These are phyloP conservation scores for Ilex paraguariensis DNA, from an alignment of 305 asterid genomes.

Conservation along the genomic window DNA sequence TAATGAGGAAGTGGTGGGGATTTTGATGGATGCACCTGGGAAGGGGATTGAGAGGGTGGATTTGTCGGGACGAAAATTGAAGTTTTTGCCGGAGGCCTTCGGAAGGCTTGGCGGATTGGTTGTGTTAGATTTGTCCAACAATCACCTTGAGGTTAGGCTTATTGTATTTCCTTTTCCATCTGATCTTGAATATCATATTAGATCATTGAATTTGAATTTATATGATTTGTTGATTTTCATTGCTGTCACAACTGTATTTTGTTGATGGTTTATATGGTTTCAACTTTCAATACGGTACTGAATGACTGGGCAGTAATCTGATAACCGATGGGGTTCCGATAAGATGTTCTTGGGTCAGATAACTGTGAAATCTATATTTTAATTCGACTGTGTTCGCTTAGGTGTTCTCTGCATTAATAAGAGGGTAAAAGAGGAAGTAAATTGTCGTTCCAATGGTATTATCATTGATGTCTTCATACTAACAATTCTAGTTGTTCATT, in stretches of 20 bases:
- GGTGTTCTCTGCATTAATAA: no score
- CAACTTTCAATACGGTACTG: background rate
- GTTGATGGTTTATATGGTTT: background rate
- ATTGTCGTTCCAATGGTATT: no score
- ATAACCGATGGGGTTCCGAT: no score
- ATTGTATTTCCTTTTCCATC: background rate
- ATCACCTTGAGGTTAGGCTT: constrained; percentile 64
- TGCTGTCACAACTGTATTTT: background rate
- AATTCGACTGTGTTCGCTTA: background rate
- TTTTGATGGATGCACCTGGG: constrained; percentile 56
- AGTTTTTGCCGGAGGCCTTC: constrained; percentile 72
- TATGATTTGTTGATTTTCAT: background rate
- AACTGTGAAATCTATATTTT: no score
- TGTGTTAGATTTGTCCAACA: constrained; percentile 61
- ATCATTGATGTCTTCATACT: no score
- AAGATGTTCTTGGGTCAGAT: no score
- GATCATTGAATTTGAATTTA: background rate
- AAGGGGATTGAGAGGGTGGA: constrained; percentile 53
- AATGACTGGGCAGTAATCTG: background rate
- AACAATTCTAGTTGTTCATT: no score
- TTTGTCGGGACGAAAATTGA: constrained; percentile 53
- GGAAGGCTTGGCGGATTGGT: constrained; percentile 56
- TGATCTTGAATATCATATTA: background rate
- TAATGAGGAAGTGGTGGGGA: constrained; percentile 59
- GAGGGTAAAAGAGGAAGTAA: no score